Percentiles rank a stretch among this genome's conserved stretches.
Evolutionary conservation across 2,329 filamentous ascomycete species (phyloP).

Genomic region (Calonectria pseudoturangicola): DNA sequence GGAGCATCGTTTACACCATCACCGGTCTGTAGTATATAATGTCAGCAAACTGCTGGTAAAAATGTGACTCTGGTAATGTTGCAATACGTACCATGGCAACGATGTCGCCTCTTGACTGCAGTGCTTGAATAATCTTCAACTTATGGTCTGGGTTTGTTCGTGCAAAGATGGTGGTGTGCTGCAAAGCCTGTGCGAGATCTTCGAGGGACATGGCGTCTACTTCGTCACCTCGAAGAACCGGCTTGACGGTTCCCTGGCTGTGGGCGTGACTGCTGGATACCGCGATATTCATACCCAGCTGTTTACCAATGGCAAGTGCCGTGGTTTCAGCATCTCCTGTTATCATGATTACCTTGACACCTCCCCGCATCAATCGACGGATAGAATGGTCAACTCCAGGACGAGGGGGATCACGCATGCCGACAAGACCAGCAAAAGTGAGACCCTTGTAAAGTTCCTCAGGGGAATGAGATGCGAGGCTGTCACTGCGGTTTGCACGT

Average conservation of each 20-base stretch:
- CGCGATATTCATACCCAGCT: slow-evolving; percentile 93
- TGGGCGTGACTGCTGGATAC: slow-evolving; percentile 69
- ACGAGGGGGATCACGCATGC: slow-evolving; percentile 97
- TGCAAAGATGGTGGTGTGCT: slow-evolving; percentile 94
- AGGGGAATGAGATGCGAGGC: slow-evolving; percentile 64
- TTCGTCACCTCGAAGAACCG: slow-evolving; percentile 91
- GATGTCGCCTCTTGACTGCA: slow-evolving; percentile 95
- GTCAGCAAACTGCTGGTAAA: background rate
- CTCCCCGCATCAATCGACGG: slow-evolving; percentile 90
- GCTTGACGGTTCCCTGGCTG: slow-evolving; percentile 76
- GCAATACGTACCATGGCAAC: slow-evolving; percentile 84
- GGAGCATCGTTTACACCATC: slow-evolving; percentile 99
- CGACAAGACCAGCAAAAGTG: slow-evolving; percentile 92
- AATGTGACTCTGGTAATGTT: background rate
- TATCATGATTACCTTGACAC: slow-evolving; percentile 99
- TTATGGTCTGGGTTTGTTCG: slow-evolving; percentile 98
- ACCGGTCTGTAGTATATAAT: slow-evolving; percentile 73
- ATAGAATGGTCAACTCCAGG: slow-evolving; percentile 94
- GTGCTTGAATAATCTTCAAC: slow-evolving; percentile 93
- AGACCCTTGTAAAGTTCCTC: slow-evolving; percentile 89
- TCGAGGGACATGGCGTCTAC: slow-evolving; percentile 93
- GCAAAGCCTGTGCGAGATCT: slow-evolving; percentile 89
- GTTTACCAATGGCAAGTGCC: slow-evolving; percentile 92
- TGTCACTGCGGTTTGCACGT: slow-evolving; percentile 64
- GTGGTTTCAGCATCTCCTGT: slow-evolving; percentile 97